Evolutionary conservation across 352 stramenopile genomes (phyloP).

Genomic region (Pythium diclinum): DNA sequence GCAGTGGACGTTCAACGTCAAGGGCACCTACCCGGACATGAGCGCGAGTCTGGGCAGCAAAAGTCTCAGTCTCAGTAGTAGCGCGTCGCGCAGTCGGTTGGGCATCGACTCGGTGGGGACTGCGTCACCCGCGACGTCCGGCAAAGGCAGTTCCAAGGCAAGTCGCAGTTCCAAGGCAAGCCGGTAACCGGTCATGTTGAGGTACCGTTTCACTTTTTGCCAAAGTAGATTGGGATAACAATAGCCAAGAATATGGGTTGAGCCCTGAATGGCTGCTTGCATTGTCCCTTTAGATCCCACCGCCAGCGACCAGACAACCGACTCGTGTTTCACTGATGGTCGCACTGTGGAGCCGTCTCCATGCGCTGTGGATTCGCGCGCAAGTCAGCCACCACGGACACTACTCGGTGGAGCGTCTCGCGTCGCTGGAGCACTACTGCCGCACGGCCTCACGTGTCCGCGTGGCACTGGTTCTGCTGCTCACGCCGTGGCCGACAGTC

Average conservation of each 20-base stretch:
- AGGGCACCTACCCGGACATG: conserved; percentile 79
- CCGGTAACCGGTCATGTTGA: not conserved
- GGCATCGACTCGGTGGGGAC: conserved; percentile 31
- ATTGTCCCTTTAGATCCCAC: not conserved
- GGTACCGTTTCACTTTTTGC: not conserved
- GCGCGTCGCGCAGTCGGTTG: conserved; percentile 36
- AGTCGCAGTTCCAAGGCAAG: not conserved
- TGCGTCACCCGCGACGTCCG: conserved; percentile 8
- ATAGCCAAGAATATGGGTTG: not conserved
- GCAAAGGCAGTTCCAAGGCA: not conserved
- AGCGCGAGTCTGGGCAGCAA: conserved; percentile 36
- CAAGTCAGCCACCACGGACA: conserved; percentile 11
- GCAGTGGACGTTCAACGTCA: conserved; percentile 93
- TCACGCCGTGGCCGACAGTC: not conserved
- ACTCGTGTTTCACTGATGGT: not conserved
- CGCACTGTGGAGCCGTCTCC: not conserved
- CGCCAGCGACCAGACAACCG: not conserved
- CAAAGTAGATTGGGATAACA: not conserved
- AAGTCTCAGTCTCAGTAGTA: conserved; percentile 40
- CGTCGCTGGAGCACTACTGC: conserved; percentile 9
- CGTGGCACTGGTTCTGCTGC: conserved; percentile 2
- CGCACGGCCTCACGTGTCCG: not conserved
- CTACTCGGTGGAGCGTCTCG: conserved; percentile 14
- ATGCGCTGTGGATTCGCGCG: not conserved
- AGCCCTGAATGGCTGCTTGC: not conserved